Conservation (phyloP, 2,329 filamentous ascomycete genomes). For the Allantophomopsis lycopodina region DNA sequence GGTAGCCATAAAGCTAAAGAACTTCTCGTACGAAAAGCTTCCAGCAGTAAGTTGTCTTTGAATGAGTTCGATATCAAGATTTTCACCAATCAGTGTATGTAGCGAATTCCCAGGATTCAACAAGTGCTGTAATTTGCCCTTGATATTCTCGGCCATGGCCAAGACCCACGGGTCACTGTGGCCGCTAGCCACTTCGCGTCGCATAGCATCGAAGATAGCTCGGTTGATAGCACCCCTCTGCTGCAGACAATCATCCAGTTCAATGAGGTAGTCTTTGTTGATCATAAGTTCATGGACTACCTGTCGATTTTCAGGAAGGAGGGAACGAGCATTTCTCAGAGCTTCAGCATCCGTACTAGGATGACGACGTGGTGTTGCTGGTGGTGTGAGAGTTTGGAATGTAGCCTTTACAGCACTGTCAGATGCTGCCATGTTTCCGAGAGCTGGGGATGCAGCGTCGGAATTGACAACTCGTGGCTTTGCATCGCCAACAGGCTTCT, state of each 20-base stretch:
- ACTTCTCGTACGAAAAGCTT: conserved; percentile 68
- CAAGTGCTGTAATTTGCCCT: conserved; percentile 58
- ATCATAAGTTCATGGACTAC: conserved; percentile 71
- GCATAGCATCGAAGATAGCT: conserved; percentile 44
- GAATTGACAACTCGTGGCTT: conserved; percentile 46
- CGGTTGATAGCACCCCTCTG: conserved; percentile 46
- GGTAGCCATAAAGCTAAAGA: conserved; percentile 63
- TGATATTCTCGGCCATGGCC: conserved; percentile 56
- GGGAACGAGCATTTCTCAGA: conserved; percentile 23
- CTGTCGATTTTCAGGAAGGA: conserved; percentile 58
- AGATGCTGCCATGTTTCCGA: conserved; percentile 26
- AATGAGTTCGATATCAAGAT: conserved; percentile 60
- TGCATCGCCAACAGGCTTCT: conserved; percentile 55
- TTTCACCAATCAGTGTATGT: conserved; percentile 61
- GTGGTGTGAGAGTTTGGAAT: conserved; percentile 36
- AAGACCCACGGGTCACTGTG: conserved; percentile 55
- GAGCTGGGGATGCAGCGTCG: conserved; percentile 26
- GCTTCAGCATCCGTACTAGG: conserved; percentile 13
- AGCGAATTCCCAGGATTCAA: conserved; percentile 59
- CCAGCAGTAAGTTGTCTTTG: conserved; percentile 55
- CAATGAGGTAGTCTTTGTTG: conserved; percentile 65
- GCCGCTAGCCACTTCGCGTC: conserved; percentile 45
- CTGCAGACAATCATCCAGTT: conserved; percentile 43
- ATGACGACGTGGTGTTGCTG: conserved; percentile 24
- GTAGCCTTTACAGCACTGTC: conserved; percentile 25